phyloP scores from a whole-genome alignment of 23 red algal species.

The Gracilaria gracilis region DNA sequence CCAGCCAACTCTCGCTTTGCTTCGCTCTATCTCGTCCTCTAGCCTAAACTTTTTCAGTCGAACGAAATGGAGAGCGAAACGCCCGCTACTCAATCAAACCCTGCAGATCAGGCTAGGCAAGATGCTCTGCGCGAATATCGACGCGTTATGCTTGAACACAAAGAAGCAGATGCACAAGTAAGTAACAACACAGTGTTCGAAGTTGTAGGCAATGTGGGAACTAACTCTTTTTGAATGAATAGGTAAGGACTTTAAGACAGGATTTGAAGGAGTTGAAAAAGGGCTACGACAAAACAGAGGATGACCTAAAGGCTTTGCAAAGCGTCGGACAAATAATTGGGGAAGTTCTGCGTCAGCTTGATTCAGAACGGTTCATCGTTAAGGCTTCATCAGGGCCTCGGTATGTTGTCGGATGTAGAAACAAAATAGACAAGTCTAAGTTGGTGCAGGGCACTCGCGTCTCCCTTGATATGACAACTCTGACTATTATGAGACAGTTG shows the following conservation, averaged over 20 bases:
- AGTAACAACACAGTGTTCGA: neutral
- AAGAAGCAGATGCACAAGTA: constrained; percentile 90
- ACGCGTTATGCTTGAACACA: constrained; percentile 83
- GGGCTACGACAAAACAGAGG: constrained; percentile 92
- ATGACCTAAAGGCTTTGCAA: constrained; percentile 97
- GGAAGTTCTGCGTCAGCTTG: constrained; percentile 95
- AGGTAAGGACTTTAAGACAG: constrained; percentile 64
- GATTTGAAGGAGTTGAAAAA: constrained; percentile 64
- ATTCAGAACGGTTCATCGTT: constrained; percentile 94
- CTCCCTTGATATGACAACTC: constrained; percentile 98
- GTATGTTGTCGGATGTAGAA: constrained; percentile 95
- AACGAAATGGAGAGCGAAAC: constrained; percentile 40
- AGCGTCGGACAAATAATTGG: constrained; percentile 99
- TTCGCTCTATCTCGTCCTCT: neutral
- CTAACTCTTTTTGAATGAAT: neutral
- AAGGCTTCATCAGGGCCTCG: constrained; percentile 98
- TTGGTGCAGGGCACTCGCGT: constrained; percentile 95
- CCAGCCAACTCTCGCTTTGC: too few species aligned
- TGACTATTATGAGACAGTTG: constrained; percentile 99
- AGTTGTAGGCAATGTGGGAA: neutral
- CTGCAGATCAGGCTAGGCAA: constrained; percentile 68
- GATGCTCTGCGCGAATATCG: constrained; percentile 87
- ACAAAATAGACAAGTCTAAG: constrained; percentile 80
- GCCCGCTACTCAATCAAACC: neutral
- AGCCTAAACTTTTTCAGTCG: neutral